Conservation (phyloP, 805 yeast genomes). For the Trichomonascus vanleenenianus region DNA sequence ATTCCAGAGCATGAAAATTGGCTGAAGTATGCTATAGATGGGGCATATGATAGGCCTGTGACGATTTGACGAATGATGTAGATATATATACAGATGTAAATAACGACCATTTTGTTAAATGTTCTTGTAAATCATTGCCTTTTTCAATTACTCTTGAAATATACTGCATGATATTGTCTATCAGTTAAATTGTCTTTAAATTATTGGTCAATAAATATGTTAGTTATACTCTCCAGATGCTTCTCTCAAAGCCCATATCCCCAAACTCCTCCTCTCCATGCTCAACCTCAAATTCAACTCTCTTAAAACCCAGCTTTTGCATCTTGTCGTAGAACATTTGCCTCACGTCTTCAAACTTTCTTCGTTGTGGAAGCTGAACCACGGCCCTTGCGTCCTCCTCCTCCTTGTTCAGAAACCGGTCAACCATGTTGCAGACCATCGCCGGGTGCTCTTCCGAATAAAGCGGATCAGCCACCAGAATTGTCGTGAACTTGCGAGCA, state of each 20-base stretch:
- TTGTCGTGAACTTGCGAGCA: conserved; percentile 38
- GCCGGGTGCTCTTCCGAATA: conserved; percentile 77
- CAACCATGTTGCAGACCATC: conserved; percentile 58
- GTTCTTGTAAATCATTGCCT: no score
- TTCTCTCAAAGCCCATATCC: conserved; percentile 39
- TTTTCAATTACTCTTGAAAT: no score
- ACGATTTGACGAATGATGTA: neutral
- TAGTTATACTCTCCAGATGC: neutral
- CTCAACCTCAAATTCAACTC: conserved; percentile 38
- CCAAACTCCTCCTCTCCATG: conserved; percentile 87
- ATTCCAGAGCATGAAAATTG: neutral
- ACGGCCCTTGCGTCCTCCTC: conserved; percentile 39
- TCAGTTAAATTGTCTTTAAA: no score
- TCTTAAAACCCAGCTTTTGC: conserved; percentile 23
- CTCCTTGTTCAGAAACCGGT: conserved; percentile 34
- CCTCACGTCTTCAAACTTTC: conserved; percentile 59
- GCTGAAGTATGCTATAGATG: conserved; percentile 1
- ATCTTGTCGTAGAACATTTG: conserved; percentile 50
- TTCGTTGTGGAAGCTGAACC: conserved; percentile 70
- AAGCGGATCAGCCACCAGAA: conserved; percentile 81
- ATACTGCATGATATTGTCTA: no score
- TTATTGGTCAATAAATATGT: no score
- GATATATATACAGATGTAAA: no score
- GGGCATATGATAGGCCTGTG: neutral
- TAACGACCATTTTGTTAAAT: no score